Conservation (phyloP, 73 alveolate genomes). For the Uronychia binucleata region DNA sequence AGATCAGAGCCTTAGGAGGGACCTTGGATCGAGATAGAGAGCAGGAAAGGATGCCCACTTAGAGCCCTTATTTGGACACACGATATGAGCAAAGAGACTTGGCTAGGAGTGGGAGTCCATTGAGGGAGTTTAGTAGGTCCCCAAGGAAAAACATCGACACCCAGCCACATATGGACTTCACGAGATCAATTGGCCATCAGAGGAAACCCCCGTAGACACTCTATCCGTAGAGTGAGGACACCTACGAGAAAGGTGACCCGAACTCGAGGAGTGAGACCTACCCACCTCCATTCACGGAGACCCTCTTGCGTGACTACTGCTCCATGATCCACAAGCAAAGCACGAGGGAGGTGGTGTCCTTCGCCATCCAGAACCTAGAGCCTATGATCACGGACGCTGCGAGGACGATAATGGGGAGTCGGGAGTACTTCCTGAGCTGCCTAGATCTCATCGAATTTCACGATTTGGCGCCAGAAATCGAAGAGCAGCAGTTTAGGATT, state of each 20-base stretch:
- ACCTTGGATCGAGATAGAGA: too few relatives aligned
- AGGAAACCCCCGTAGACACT: not conserved
- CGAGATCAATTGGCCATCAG: too few relatives aligned
- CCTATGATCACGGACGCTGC: slow-evolving; percentile 73
- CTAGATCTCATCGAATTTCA: slow-evolving; percentile 65
- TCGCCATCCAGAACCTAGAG: slow-evolving; percentile 76
- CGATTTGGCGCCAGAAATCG: slow-evolving; percentile 65
- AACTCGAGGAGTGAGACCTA: not conserved
- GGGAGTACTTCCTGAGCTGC: slow-evolving; percentile 60
- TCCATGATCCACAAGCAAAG: slow-evolving; percentile 71
- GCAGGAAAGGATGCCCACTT: not conserved
- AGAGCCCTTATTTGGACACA: too few relatives aligned
- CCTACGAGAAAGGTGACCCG: not conserved
- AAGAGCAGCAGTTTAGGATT: slow-evolving; percentile 58
- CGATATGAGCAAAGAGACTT: too few relatives aligned
- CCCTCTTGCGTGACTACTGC: slow-evolving; percentile 69
- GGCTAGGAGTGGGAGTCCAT: too few relatives aligned
- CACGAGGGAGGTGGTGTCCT: slow-evolving; percentile 71
- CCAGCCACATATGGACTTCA: too few relatives aligned
- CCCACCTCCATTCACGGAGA: slow-evolving; percentile 42
- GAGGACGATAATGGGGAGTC: slow-evolving; percentile 60
- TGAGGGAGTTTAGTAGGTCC: slow-evolving; percentile 1
- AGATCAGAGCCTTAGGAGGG: too few relatives aligned
- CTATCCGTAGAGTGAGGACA: not conserved
- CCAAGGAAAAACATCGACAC: too few relatives aligned